Conservation (phyloP, 495 filamentous ascomycete genomes). For the Neurospora terricola region DNA sequence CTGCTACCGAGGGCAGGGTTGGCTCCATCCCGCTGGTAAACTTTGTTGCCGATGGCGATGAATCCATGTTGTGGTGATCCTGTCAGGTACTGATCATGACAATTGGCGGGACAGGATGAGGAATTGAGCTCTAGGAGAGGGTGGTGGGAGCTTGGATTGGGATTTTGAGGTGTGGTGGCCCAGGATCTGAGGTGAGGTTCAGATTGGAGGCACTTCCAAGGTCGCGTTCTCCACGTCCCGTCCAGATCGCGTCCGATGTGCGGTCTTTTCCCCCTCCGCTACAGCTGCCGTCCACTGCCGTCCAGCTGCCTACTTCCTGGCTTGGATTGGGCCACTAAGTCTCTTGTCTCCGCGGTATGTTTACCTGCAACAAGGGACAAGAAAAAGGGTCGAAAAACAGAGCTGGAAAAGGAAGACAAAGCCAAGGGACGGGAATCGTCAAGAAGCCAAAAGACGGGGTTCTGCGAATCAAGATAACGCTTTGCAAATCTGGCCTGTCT, state of each 20-base stretch:
- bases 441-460: neutral
- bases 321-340: neutral
- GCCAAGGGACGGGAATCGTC: neutral
- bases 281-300: neutral
- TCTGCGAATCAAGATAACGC: neutral
- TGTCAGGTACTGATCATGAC: conserved; percentile 18
- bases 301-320: neutral
- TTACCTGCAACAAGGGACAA: neutral
- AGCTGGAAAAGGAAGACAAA: neutral
- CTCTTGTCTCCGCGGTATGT: neutral
- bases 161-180: neutral
- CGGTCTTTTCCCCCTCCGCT: conserved; percentile 3
- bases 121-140: neutral
- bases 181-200: neutral
- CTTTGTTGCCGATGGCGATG: conserved; percentile 13
- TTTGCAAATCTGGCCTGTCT: neutral
- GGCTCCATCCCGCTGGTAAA: conserved; percentile 18
- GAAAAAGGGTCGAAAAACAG: neutral
- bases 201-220: neutral
- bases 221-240: conserved; percentile 1
- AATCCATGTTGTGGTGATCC: conserved; percentile 18
- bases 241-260: conserved; percentile 4
- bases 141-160: neutral
- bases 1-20: conserved; percentile 40
- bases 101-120: conserved; percentile 1